Evolutionary conservation across 2,329 filamentous ascomycete species (phyloP), one percentile per base, ranked within the genome.

Genomic region (Lojkania enalia): DNA sequence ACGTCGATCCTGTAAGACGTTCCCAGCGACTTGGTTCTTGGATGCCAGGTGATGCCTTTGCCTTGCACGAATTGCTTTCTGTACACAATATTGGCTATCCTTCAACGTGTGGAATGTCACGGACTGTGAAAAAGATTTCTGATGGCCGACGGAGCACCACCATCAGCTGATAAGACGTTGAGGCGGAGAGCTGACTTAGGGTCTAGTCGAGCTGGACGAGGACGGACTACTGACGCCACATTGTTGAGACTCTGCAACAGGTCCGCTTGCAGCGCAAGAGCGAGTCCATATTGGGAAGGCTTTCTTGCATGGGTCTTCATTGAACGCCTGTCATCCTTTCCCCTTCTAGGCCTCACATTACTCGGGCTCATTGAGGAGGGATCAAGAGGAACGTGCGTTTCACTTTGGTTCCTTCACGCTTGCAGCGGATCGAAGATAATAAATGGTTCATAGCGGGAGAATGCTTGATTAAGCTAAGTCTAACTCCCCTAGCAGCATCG

Each of bases 1-100:
- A 50, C 51, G 51, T 55, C 54, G 52, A 59, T 55, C 53, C 54
- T 53, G 44, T 44, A 50, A 6, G 52, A 49, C 37, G 31, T 43
- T 54, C 61, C 49, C 62, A 57, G 51, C 42, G 42, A 39, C 42
- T 31, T 59, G 61, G 60, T 51, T 63, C 57, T 59, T 60, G 58
- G 49, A 42, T 55, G 54, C 57, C 63, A 63, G 60, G 52, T 63
- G 58, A 61, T 61, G 58, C 49, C 46, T 25, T 35, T 42, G 23
- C 23, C 23, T 27, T 46, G 57, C 53, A 45, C 35, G 40, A 44
- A 43, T 52, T 52, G 35, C 49, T 46, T 48, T 44, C 38, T 42
- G 41, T 15, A 32, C 45, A 39, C 37, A 46, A 51, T 47, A 42
- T 23, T 31, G n/a, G 38, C 32, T 31, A 25, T 39, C 19, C 27